phyloP scores from a whole-genome alignment of 371 early-diverging fungal species.

The Rhizopus arrhizus region DNA sequence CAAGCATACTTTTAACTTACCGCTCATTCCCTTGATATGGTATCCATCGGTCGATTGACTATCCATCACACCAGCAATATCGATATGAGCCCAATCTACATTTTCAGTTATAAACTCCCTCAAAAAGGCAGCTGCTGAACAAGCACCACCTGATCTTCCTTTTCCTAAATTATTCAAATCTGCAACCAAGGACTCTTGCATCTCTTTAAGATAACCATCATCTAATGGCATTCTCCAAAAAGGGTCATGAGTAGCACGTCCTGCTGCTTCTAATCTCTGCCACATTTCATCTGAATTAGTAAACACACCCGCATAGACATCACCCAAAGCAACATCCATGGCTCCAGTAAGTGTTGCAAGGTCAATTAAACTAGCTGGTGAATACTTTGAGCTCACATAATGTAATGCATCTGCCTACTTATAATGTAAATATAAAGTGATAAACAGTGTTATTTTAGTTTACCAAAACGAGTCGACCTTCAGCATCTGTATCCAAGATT shows the following conservation, averaged over 20 bases:
- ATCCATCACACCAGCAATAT: conserved; percentile 92
- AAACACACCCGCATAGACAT: conserved; percentile 88
- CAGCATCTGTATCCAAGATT: conserved; percentile 81
- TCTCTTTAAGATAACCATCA: conserved; percentile 67
- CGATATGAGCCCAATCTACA: conserved; percentile 80
- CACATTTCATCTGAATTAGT: conserved; percentile 79
- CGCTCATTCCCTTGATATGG: conserved; percentile 87
- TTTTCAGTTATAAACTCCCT: conserved; percentile 79
- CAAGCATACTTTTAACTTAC: conserved; percentile 36
- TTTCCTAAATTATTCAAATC: conserved; percentile 82
- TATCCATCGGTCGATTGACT: conserved; percentile 62
- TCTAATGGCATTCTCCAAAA: conserved; percentile 98
- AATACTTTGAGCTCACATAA: conserved; percentile 71
- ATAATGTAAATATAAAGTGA: not conserved
- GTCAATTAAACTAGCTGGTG: conserved; percentile 78
- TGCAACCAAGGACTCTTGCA: conserved; percentile 84
- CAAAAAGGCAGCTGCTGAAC: conserved; percentile 93
- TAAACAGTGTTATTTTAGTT: conserved; percentile 23
- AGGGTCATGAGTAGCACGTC: conserved; percentile 71
- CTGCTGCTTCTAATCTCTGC: conserved; percentile 67
- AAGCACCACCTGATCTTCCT: conserved; percentile 83
- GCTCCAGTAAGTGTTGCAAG: conserved; percentile 94
- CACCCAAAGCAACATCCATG: conserved; percentile 92
- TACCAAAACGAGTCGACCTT: conserved; percentile 69
- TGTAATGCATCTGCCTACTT: conserved; percentile 78